Evolutionary conservation across 2,329 filamentous ascomycete species (phyloP).

Genomic region (Fusarium illudens): DNA sequence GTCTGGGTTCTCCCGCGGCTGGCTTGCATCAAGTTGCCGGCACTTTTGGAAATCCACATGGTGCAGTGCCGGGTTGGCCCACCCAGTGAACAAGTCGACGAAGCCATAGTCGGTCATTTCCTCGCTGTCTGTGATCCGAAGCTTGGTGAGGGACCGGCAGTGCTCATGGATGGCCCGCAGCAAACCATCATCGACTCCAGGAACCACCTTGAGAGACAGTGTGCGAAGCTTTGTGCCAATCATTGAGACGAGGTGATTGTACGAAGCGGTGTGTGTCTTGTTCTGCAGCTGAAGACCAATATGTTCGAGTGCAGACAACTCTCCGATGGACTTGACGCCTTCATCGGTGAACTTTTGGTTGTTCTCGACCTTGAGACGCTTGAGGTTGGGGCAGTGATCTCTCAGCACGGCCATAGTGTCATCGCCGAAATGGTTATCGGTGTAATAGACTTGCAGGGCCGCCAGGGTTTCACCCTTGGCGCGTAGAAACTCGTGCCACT

Average conservation of each 20-base stretch:
- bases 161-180: constrained; percentile 74
- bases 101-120: constrained; percentile 79
- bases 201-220: constrained; percentile 77
- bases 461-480: constrained; percentile 72
- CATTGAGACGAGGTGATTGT: constrained; percentile 67
- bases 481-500: constrained; percentile 76
- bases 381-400: constrained; percentile 71
- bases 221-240: constrained; percentile 76
- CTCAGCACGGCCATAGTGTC: constrained; percentile 70
- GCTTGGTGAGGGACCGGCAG: constrained; percentile 74
- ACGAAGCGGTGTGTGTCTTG: constrained; percentile 62
- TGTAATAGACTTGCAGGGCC: constrained; percentile 80
- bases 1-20: constrained; percentile 70
- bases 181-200: constrained; percentile 72
- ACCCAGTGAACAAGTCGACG: constrained; percentile 74
- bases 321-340: constrained; percentile 71
- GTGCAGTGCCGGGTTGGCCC: constrained; percentile 76
- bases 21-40: constrained; percentile 76
- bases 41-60: constrained; percentile 80
- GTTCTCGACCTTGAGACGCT: constrained; percentile 80
- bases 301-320: constrained; percentile 72
- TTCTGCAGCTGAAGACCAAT: constrained; percentile 75
- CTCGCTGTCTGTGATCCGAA: constrained; percentile 83
- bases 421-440: constrained; percentile 83
- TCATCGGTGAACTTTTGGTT: constrained; percentile 77